Conservation (phyloP, 1,284 basidiomycete genomes). For the Cutaneotrichosporon arboriforme region DNA sequence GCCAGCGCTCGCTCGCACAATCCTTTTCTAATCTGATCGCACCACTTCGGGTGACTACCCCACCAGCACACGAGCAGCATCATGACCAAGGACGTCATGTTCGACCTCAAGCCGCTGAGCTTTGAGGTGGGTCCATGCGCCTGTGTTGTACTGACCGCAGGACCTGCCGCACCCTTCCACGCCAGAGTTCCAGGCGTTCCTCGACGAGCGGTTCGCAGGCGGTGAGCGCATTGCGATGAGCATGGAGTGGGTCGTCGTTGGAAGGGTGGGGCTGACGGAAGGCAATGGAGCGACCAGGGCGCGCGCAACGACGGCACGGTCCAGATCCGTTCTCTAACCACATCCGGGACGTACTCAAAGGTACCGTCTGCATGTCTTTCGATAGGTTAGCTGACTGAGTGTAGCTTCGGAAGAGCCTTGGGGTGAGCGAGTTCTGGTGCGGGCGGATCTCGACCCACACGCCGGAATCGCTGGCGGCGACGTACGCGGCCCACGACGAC, state of each 20-base stretch:
- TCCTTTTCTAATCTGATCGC: no score
- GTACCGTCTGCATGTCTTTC: neutral
- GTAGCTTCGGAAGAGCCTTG: constrained; percentile 30
- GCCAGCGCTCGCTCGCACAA: no score
- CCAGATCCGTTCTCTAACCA: constrained; percentile 24
- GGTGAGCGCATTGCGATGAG: constrained; percentile 24
- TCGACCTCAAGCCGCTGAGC: constrained; percentile 19
- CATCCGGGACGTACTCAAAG: constrained; percentile 7
- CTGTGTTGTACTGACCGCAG: constrained; percentile 13
- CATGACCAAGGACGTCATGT: neutral
- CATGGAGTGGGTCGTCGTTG: constrained; percentile 28
- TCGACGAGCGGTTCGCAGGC: constrained; percentile 28
- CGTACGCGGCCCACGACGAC: neutral
- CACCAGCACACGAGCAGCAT: neutral
- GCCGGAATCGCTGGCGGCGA: neutral
- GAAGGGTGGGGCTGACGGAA: constrained; percentile 11
- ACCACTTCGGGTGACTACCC: neutral
- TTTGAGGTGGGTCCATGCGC: constrained; percentile 1
- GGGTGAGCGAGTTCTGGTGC: constrained; percentile 36
- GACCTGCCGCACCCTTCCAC: constrained; percentile 27
- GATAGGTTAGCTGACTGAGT: neutral
- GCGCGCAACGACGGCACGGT: constrained; percentile 24
- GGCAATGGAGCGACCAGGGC: constrained; percentile 30
- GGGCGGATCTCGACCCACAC: constrained; percentile 21
- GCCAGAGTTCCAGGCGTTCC: constrained; percentile 28